A percentile compares a stretch with the other conserved stretches of the same genome.
These are phyloP conservation scores for Metschnikowia borealis DNA, from an alignment of 805 yeast genomes.

Conservation along the genomic window DNA sequence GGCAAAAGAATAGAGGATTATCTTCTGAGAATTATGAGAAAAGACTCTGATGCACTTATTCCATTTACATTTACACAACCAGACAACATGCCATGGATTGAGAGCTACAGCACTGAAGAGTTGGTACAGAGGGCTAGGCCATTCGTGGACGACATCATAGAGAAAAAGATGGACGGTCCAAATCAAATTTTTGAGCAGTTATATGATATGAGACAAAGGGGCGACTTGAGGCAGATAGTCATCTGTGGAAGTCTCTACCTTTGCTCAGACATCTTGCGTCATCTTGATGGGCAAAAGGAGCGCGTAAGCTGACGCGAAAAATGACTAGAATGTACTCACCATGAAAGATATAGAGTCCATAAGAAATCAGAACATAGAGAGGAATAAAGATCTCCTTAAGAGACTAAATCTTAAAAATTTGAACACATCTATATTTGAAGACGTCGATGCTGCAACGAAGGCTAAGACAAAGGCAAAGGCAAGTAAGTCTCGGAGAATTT, in stretches of 20 bases:
- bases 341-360: constrained; percentile 9
- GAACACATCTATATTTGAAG: constrained; percentile 49
- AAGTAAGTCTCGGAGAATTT: constrained; percentile 15
- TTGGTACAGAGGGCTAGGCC: constrained; percentile 26
- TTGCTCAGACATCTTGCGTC: constrained; percentile 38
- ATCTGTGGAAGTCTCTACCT: constrained; percentile 42
- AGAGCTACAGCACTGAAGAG: constrained; percentile 37
- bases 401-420: constrained; percentile 64
- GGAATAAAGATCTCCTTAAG: constrained; percentile 73
- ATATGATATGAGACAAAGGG: constrained; percentile 12
- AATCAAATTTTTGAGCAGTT: constrained; percentile 7
- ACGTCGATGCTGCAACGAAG: constrained; percentile 29
- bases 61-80: constrained; percentile 65
- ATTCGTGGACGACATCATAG: constrained; percentile 20
- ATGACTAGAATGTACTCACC: background rate
- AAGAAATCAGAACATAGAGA: constrained; percentile 62
- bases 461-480: constrained; percentile 15
- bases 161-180: background rate
- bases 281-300: constrained; percentile 4
- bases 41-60: constrained; percentile 50
- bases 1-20: constrained; percentile 61
- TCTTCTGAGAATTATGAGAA: constrained; percentile 45
- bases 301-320: background rate
- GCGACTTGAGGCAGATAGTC: constrained; percentile 30
- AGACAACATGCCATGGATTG: constrained; percentile 94